These are phyloP conservation scores for Solidago caesia DNA, from an alignment of 129 eudicot genomes.

Conservation along the genomic window DNA sequence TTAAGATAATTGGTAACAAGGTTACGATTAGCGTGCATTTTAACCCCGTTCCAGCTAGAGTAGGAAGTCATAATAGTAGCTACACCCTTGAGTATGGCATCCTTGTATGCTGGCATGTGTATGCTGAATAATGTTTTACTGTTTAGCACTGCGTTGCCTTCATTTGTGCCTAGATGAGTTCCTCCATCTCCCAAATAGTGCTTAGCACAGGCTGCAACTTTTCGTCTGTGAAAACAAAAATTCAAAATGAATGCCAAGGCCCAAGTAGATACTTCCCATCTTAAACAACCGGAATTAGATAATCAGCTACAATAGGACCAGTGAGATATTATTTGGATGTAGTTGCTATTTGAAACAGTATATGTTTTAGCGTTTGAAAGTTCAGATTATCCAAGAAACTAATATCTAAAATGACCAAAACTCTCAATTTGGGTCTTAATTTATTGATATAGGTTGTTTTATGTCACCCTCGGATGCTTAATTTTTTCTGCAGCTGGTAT, in stretches of 20 bases:
- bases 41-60: conserved; percentile 72
- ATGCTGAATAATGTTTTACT: conserved; percentile 39
- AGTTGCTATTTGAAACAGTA: too few relatives aligned
- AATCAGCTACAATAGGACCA: background rate
- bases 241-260: background rate
- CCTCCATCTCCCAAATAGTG: conserved; percentile 85
- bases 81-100: conserved; percentile 65
- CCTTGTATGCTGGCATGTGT: conserved; percentile 71
- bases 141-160: conserved; percentile 47
- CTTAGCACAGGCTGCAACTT: conserved; percentile 63
- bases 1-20: conserved; percentile 59
- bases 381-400: too few relatives aligned
- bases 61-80: conserved; percentile 71
- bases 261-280: background rate
- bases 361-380: too few relatives aligned
- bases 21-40: conserved; percentile 62
- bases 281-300: background rate
- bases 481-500: background rate
- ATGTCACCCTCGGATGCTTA: background rate
- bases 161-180: conserved; percentile 56
- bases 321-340: background rate
- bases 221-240: conserved; percentile 33
- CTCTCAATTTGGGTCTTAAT: too few relatives aligned
- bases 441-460: too few relatives aligned
- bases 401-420: too few relatives aligned